phyloP scores from a whole-genome alignment of 805 yeast genomes.

The Candida sakaeoensis region DNA sequence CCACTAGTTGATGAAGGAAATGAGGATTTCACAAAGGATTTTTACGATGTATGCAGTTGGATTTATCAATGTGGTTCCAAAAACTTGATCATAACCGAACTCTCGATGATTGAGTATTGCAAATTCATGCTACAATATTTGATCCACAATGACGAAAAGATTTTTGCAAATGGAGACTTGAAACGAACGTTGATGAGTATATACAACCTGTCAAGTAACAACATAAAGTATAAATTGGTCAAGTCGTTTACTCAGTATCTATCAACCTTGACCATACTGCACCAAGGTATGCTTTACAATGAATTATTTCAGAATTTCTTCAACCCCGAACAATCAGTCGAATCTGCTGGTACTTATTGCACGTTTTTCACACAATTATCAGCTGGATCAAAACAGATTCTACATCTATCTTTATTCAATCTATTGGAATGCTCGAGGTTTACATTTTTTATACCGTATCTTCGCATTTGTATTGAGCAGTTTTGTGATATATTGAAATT shows the following conservation, averaged over 20 bases:
- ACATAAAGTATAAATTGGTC: slow-evolving; percentile 18
- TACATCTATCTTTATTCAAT: slow-evolving; percentile 35
- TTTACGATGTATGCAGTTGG: slow-evolving; percentile 47
- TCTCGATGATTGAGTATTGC: slow-evolving; percentile 27
- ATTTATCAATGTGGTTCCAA: slow-evolving; percentile 38
- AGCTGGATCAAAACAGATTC: slow-evolving; percentile 23
- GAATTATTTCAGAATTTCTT: slow-evolving; percentile 24
- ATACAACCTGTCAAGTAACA: slow-evolving; percentile 13
- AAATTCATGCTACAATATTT: slow-evolving; percentile 29
- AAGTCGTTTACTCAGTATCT: not conserved
- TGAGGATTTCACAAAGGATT: slow-evolving; percentile 34
- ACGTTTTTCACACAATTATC: slow-evolving; percentile 32
- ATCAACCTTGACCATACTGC: not conserved
- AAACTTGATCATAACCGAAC: slow-evolving; percentile 36
- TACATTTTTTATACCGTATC: slow-evolving; percentile 25
- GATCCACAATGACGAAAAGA: slow-evolving; percentile 21
- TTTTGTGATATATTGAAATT: slow-evolving; percentile 19
- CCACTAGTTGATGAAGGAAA: slow-evolving; percentile 23
- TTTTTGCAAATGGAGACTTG: slow-evolving; percentile 9
- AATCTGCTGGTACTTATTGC: slow-evolving; percentile 35
- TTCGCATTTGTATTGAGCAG: slow-evolving; percentile 20
- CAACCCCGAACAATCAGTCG: slow-evolving; percentile 36
- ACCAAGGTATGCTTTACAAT: slow-evolving; percentile 19
- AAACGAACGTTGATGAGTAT: slow-evolving; percentile 6
- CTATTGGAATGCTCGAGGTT: slow-evolving; percentile 39